Conservation (phyloP, 1,284 basidiomycete genomes). For the Coriolopsis trogii region DNA sequence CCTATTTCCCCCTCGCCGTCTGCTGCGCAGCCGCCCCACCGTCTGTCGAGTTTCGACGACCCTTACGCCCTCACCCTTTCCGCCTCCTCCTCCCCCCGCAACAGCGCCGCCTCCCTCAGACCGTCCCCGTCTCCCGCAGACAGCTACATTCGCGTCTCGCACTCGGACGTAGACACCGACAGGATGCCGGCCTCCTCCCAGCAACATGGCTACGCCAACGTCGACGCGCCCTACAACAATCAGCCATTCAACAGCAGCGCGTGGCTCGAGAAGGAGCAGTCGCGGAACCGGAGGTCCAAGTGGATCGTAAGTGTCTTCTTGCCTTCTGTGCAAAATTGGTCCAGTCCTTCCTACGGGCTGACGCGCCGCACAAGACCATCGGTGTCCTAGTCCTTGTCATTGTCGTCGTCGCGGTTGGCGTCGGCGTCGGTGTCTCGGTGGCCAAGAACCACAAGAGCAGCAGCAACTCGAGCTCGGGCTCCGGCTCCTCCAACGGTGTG, state of each 20-base stretch:
- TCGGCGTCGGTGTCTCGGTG: slow-evolving; percentile 56
- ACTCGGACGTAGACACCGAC: slow-evolving; percentile 12
- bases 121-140: slow-evolving; percentile 16
- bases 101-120: slow-evolving; percentile 13
- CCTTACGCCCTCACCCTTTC: slow-evolving; percentile 30
- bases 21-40: slow-evolving; percentile 41
- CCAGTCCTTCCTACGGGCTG: no score
- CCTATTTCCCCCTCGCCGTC: slow-evolving; percentile 5
- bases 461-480: slow-evolving; percentile 22
- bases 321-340: no score
- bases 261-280: slow-evolving; percentile 44
- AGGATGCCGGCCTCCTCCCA: slow-evolving; percentile 22
- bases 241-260: slow-evolving; percentile 31
- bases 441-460: slow-evolving; percentile 42
- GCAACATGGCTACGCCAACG: slow-evolving; percentile 32
- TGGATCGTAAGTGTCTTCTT: slow-evolving; percentile 37
- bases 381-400: slow-evolving; percentile 46
- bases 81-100: slow-evolving; percentile 25
- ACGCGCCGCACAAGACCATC: slow-evolving; percentile 53
- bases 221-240: slow-evolving; percentile 31
- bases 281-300: slow-evolving; percentile 35
- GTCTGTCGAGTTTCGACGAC: slow-evolving; percentile 37
- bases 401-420: slow-evolving; percentile 49
- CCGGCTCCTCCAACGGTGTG: slow-evolving; percentile 35
- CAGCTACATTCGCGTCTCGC: slow-evolving; percentile 23